Conservation (phyloP, 208 protist species). For the Trypanosoma mega region DNA sequence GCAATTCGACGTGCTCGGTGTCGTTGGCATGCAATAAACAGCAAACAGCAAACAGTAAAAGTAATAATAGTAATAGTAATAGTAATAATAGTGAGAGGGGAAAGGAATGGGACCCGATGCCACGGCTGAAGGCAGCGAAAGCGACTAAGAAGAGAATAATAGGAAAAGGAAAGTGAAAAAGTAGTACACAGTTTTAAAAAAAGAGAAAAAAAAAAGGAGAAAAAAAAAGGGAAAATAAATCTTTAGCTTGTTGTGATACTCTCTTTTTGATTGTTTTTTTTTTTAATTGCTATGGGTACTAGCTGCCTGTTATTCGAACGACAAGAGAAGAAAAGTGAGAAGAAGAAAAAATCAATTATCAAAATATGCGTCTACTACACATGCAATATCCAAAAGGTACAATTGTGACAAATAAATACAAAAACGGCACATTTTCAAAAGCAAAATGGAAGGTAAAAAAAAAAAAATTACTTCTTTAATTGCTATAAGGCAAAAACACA, state of each 20-base stretch:
- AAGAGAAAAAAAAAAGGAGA: constrained; percentile 13
- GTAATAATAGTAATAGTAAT: constrained; percentile 5
- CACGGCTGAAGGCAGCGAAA: background rate
- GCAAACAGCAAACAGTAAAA: background rate
- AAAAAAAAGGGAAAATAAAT: constrained; percentile 1
- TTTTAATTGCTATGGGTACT: background rate
- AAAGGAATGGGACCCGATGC: constrained; percentile 12
- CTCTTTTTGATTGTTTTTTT: background rate
- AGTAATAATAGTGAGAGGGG: constrained; percentile 7
- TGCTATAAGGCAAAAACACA: too few species aligned
- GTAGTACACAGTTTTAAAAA: background rate
- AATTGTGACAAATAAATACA: too few species aligned
- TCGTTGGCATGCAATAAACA: too few species aligned
- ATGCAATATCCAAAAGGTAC: too few species aligned
- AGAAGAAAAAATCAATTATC: too few species aligned
- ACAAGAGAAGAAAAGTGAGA: too few species aligned
- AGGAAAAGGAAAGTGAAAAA: constrained; percentile 5
- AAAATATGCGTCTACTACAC: too few species aligned
- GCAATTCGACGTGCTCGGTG: too few species aligned
- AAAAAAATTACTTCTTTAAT: too few species aligned
- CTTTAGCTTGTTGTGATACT: background rate
- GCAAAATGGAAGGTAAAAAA: too few species aligned
- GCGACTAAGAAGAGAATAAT: constrained; percentile 6
- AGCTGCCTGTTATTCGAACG: too few species aligned
- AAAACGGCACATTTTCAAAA: too few species aligned